Base-by-base conservation (phyloP, 768 basidiomycete genomes). In the Cystoderma amianthinum region DNA sequence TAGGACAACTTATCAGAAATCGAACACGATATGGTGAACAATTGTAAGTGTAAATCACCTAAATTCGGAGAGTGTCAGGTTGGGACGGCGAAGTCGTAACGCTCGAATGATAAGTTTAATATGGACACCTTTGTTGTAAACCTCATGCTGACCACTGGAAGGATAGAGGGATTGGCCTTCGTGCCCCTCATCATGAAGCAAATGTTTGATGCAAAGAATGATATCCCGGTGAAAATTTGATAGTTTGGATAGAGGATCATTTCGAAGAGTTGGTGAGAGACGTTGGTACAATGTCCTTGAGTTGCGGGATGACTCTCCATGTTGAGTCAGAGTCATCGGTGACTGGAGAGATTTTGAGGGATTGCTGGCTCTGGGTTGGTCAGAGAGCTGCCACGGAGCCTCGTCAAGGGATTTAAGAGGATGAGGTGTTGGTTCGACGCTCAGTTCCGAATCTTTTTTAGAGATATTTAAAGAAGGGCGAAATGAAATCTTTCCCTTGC, bases 191-290 rank as follows among this genome's bases (percentile, higher is more conserved):
- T 38, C 9, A n/a, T 23, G 22, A 7, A 32, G 32, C 35, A 30
- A 39, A 18, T 15, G 32, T 11, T 39, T 25, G 12, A 52, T 50
- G 25, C 47, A 50, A 9, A 53, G 44, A 17, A 59, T 43, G 33
- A 59, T 55, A 6, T 52, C 50, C 36, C 54, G 47, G 32, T 56
- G 46, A 19, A 59, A 25, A 11, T 23, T 48, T 6, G 46, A 35
- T 11, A 59, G 44, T 20, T 46, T 40, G 18, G 50, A 50, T 23
- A 52, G 54, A 6, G 55, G 53, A 42, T 59, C 54, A 19, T 44
- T 39, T 28, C 23, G 41, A 12, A 16, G 4, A 15, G 41, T 18
- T 11, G 25, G 35, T 30, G n/a, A n/a, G 37, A 21, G 18, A n/a
- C 32, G 10, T 33, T 12, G 28, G 21, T 15, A 15, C 34, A 4